Evolutionary conservation across 179 eudicot species (phyloP).

Genomic region (Monotropa hypopitys): DNA sequence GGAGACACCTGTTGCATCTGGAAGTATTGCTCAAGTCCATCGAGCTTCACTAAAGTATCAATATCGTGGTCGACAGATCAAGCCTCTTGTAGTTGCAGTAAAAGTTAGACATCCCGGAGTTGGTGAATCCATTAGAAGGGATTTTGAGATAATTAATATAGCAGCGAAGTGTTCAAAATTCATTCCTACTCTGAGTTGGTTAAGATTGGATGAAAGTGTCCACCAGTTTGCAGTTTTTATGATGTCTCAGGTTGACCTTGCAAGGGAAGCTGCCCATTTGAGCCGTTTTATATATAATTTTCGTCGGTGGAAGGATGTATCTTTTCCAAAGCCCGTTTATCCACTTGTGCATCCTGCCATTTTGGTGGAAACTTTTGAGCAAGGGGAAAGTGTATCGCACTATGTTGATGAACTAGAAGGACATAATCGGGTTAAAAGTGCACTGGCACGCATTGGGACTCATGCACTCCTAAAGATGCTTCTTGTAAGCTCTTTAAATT

Average conservation of each 20-base stretch:
- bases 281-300: slow-evolving; percentile 91
- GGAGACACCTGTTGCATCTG: slow-evolving; percentile 85
- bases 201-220: slow-evolving; percentile 91
- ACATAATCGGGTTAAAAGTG: slow-evolving; percentile 54
- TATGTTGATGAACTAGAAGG: slow-evolving; percentile 78
- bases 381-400: slow-evolving; percentile 83
- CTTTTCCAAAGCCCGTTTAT: slow-evolving; percentile 94
- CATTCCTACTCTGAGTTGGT: slow-evolving; percentile 82
- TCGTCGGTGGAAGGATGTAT: slow-evolving; percentile 80
- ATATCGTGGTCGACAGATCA: slow-evolving; percentile 50
- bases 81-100: slow-evolving; percentile 83
- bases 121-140: slow-evolving; percentile 80
- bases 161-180: slow-evolving; percentile 61
- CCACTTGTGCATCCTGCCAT: slow-evolving; percentile 98
- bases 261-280: slow-evolving; percentile 93
- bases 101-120: slow-evolving; percentile 98
- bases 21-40: slow-evolving; percentile 95
- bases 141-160: slow-evolving; percentile 77
- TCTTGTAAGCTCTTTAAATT: slow-evolving; percentile 36
- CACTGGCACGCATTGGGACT: slow-evolving; percentile 90
- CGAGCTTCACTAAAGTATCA: slow-evolving; percentile 64
- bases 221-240: slow-evolving; percentile 95
- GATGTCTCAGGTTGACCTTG: slow-evolving; percentile 98
- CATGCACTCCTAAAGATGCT: slow-evolving; percentile 98
- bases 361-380: slow-evolving; percentile 89